A percentile compares a stretch with the other conserved stretches of the same genome.
Conservation (phyloP, 768 basidiomycete genomes). For the Tricholoma flavovirens region DNA sequence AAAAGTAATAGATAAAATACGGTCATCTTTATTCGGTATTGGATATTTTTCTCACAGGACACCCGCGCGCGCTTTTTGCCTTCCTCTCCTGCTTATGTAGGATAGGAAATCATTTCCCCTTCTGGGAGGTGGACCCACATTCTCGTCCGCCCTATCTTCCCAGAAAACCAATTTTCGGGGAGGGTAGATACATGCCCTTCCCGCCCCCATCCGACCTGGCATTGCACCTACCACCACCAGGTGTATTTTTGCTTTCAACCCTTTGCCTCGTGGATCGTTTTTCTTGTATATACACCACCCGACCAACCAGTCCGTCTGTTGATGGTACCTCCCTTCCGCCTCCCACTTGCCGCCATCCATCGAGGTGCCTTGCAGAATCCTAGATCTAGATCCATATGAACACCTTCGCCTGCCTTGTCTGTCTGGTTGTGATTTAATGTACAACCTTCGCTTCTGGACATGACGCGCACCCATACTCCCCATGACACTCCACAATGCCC, state of each 20-base stretch:
- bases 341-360: neutral
- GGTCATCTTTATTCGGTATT: constrained; percentile 7
- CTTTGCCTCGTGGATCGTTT: neutral
- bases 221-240: neutral
- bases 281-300: neutral
- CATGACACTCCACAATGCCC: neutral
- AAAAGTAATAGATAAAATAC: neutral
- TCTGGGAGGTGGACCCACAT: neutral
- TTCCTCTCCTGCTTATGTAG: neutral
- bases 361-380: neutral
- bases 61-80: constrained; percentile 11
- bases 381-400: neutral
- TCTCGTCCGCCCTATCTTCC: too few relatives aligned
- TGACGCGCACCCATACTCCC: neutral
- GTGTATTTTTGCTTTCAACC: neutral
- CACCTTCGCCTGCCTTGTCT: neutral
- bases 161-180: neutral
- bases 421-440: neutral
- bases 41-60: constrained; percentile 16
- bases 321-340: neutral
- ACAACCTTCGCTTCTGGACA: neutral
- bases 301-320: neutral
- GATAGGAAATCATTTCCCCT: neutral
- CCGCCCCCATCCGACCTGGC: neutral
- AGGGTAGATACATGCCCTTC: neutral